These are phyloP conservation scores for Aspergillus candidus DNA, from an alignment of 2,329 filamentous ascomycete genomes.

Conservation along the genomic window DNA sequence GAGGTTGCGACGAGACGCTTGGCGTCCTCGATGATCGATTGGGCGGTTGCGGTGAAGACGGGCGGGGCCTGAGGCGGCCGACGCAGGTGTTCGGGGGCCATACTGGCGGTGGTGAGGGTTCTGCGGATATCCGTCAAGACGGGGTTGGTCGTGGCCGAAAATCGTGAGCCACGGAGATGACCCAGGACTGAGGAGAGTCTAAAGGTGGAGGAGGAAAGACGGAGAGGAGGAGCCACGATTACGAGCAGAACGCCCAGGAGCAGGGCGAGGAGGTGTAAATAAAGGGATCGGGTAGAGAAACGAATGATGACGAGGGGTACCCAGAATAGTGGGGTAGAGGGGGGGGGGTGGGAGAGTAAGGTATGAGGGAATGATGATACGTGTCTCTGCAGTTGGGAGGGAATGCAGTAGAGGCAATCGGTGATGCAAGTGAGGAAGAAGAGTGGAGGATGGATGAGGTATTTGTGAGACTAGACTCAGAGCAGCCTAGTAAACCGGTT, in stretches of 20 bases:
- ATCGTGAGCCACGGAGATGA: slow-evolving; percentile 32
- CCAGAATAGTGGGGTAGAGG: slow-evolving; percentile 4
- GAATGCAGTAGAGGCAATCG: too few species aligned
- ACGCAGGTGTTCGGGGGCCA: slow-evolving; percentile 41
- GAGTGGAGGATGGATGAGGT: too few species aligned
- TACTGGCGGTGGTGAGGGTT: slow-evolving; percentile 41
- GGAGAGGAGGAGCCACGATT: slow-evolving; percentile 45
- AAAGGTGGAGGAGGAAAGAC: slow-evolving; percentile 30
- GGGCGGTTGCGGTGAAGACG: slow-evolving; percentile 43
- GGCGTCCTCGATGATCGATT: slow-evolving; percentile 43
- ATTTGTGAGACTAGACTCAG: too few species aligned
- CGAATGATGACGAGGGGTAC: slow-evolving; percentile 11
- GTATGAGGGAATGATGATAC: too few species aligned
- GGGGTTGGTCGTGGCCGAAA: slow-evolving; percentile 14
- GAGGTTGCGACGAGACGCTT: slow-evolving; percentile 42
- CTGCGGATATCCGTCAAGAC: slow-evolving; percentile 17
- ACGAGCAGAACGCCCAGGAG: slow-evolving; percentile 31
- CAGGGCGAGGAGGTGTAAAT: slow-evolving; percentile 27
- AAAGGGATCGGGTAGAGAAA: slow-evolving; percentile 13
- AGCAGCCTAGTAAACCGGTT: too few species aligned
- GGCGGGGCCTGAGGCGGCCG: slow-evolving; percentile 44
- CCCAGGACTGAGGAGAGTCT: slow-evolving; percentile 38
- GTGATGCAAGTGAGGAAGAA: too few species aligned
- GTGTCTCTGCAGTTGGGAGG: too few species aligned
- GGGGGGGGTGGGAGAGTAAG: background rate